phyloP scores from a whole-genome alignment of 1,139 yeast species.

The Protomyces gravidus region DNA sequence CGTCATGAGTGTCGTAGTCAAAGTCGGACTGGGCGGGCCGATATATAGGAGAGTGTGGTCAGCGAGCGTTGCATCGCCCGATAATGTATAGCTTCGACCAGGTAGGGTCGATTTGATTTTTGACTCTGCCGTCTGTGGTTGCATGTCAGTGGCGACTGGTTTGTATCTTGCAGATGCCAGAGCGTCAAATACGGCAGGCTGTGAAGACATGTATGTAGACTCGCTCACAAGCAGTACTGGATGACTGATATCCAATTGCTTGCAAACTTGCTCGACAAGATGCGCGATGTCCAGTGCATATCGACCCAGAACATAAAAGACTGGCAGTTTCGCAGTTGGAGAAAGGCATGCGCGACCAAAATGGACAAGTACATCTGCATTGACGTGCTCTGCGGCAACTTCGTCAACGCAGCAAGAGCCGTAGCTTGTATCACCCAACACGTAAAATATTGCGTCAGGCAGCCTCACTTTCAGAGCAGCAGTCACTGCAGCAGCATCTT shows the following conservation, averaged over 20 bases:
- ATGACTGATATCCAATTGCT: neutral
- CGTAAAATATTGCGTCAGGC: slow-evolving; percentile 29
- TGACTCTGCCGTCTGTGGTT: slow-evolving; percentile 26
- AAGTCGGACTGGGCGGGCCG: slow-evolving; percentile 70
- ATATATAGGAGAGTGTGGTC: slow-evolving; percentile 63
- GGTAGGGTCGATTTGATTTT: slow-evolving; percentile 34
- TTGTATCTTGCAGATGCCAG: slow-evolving; percentile 31
- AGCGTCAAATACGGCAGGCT: slow-evolving; percentile 20
- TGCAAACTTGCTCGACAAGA: slow-evolving; percentile 10
- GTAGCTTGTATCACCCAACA: slow-evolving; percentile 88
- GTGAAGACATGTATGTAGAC: slow-evolving; percentile 6
- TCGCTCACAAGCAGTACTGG: slow-evolving; percentile 14
- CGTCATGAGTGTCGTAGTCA: slow-evolving; percentile 39
- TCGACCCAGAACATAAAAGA: slow-evolving; percentile 34
- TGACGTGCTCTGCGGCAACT: slow-evolving; percentile 91
- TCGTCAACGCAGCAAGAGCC: slow-evolving; percentile 96
- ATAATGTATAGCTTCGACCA: slow-evolving; percentile 35
- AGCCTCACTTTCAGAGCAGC: slow-evolving; percentile 31
- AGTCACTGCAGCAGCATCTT: slow-evolving; percentile 67
- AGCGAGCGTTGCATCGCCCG: slow-evolving; percentile 13
- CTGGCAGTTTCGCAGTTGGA: slow-evolving; percentile 44
- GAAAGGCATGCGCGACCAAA: slow-evolving; percentile 94
- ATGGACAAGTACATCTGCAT: slow-evolving; percentile 79
- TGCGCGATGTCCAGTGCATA: slow-evolving; percentile 30
- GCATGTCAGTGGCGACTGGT: slow-evolving; percentile 35